Evolutionary conservation across 1,284 basidiomycete genomes (phyloP).

Genomic region (Naganishia cerealis): DNA sequence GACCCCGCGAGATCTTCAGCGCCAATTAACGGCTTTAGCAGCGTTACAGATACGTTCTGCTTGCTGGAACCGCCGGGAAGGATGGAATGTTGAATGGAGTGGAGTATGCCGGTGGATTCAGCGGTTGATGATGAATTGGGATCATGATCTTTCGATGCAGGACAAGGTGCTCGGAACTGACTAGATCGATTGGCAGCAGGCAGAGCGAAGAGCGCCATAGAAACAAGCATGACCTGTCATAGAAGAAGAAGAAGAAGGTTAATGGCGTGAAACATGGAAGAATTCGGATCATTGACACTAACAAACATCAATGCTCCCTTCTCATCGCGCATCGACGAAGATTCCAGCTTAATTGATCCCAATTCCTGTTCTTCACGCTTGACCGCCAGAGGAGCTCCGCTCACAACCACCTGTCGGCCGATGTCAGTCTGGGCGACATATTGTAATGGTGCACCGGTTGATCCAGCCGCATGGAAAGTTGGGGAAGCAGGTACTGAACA

Average conservation of each 20-base stretch:
- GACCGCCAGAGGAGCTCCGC: neutral
- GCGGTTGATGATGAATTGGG: neutral
- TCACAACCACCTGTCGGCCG: neutral
- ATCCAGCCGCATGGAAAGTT: neutral
- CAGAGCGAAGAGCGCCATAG: slow-evolving; percentile 30
- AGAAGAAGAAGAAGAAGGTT: neutral
- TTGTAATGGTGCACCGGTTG: neutral
- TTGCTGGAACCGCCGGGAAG: neutral
- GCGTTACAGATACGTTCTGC: slow-evolving; percentile 27
- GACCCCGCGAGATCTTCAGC: neutral
- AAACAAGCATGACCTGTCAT: slow-evolving; percentile 29
- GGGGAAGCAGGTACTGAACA: slow-evolving; percentile 6
- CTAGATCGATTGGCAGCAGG: slow-evolving; percentile 16
- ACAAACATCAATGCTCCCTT: slow-evolving; percentile 35
- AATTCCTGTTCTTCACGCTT: neutral
- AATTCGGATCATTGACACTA: slow-evolving; percentile 5
- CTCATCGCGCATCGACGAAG: slow-evolving; percentile 1
- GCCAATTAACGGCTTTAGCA: slow-evolving; percentile 28
- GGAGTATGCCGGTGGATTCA: slow-evolving; percentile 7
- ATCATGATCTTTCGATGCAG: slow-evolving; percentile 1
- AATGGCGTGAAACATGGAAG: neutral
- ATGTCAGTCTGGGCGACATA: neutral
- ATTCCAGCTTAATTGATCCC: neutral
- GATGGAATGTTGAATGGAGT: slow-evolving; percentile 16
- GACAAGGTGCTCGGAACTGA: neutral